Percentiles rank a stretch among this genome's conserved stretches.
phyloP scores from a whole-genome alignment of 164 flowering plant species.

The Sedum album region DNA sequence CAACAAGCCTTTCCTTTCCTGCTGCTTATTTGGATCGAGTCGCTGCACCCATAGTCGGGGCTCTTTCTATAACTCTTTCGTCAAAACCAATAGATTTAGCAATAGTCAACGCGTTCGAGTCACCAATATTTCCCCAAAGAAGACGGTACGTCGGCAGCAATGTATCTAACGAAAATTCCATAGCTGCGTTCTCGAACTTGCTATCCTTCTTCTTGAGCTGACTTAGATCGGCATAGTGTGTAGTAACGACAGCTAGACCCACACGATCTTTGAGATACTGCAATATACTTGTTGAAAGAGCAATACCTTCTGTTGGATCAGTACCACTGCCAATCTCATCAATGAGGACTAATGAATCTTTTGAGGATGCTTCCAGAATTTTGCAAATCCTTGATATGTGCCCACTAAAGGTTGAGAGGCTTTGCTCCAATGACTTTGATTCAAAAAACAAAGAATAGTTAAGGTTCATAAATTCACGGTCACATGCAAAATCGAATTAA shows the following conservation, averaged over 20 bases:
- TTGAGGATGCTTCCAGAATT: conserved; percentile 65
- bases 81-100: conserved; percentile 79
- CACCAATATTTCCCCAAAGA: conserved; percentile 81
- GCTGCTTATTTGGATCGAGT: conserved; percentile 51
- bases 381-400: conserved; percentile 69
- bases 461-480: conserved; percentile 29
- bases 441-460: conserved; percentile 32
- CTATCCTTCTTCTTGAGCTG: conserved; percentile 55
- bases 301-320: conserved; percentile 96
- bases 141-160: conserved; percentile 72
- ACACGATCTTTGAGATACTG: conserved; percentile 59
- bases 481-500: conserved; percentile 17
- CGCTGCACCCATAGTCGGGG: conserved; percentile 62
- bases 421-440: conserved; percentile 95
- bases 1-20: conserved; percentile 50
- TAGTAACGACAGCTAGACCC: conserved; percentile 72
- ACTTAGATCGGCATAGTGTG: conserved; percentile 88
- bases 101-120: conserved; percentile 79
- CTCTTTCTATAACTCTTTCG: conserved; percentile 46
- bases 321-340: conserved; percentile 97
- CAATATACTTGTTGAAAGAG: conserved; percentile 83
- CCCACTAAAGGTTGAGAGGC: conserved; percentile 93
- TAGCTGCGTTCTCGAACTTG: conserved; percentile 86
- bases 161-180: conserved; percentile 75
- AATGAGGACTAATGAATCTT: conserved; percentile 73